These are phyloP conservation scores for Sporothrix variecibatus DNA, from an alignment of 2,329 filamentous ascomycete species.

Conservation along the genomic window DNA sequence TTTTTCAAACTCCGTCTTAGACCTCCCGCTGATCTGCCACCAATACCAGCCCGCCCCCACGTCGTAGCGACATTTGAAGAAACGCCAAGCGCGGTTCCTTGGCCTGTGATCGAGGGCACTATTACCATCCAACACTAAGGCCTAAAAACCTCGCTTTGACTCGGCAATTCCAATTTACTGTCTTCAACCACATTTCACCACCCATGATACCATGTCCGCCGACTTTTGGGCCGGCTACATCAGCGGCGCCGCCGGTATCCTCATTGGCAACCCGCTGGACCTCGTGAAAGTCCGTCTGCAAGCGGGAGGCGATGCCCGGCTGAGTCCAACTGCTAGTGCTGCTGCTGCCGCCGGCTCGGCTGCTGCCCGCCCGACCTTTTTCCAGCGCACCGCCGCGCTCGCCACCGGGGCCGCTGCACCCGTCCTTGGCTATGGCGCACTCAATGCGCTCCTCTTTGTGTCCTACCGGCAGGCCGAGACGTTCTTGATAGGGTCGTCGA, in stretches of 20 bases:
- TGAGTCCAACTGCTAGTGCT: conserved; percentile 42
- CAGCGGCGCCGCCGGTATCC: conserved; percentile 80
- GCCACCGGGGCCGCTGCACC: conserved; percentile 76
- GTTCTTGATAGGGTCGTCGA: conserved; percentile 52
- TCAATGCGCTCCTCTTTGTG: conserved; percentile 88
- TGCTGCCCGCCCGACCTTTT: neutral
- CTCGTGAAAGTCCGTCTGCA: conserved; percentile 77
- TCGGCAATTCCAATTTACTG: neutral
- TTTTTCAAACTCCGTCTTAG: neutral
- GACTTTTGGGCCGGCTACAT: conserved; percentile 95
- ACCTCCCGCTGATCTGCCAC: neutral
- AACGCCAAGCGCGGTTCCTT: neutral
- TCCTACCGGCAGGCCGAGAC: conserved; percentile 84
- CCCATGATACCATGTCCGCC: conserved; percentile 59
- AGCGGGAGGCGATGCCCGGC: conserved; percentile 49
- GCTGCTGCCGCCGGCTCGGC: conserved; percentile 66
- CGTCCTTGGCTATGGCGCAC: conserved; percentile 82
- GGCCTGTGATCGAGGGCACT: conserved; percentile 9
- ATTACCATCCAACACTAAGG: neutral
- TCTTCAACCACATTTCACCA: neutral
- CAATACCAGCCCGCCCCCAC: neutral
- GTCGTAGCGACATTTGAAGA: neutral
- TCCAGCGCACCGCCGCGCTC: conserved; percentile 36
- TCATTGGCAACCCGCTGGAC: conserved; percentile 81
- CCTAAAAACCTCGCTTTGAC: conserved; percentile 11